A percentile compares a stretch with the other conserved stretches of the same genome.
Conservation (phyloP, 192 early-diverging fungal genomes). For the Backusella australiensis region DNA sequence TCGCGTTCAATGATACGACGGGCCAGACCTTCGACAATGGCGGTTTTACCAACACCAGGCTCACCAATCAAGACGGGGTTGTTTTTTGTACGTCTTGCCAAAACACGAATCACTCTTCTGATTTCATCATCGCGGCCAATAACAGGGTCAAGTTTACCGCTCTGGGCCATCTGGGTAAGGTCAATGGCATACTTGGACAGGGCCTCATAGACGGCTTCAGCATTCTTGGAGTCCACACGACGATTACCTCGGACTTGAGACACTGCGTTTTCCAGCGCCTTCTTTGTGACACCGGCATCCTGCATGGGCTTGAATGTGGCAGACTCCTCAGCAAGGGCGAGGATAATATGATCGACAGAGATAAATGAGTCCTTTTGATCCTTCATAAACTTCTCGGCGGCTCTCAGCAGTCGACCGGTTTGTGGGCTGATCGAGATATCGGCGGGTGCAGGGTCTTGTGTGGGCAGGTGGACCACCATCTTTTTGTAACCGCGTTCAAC, state of each 20-base stretch:
- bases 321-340: conserved; percentile 74
- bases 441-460: conserved; percentile 84
- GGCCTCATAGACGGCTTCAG: conserved; percentile 89
- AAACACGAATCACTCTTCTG: conserved; percentile 89
- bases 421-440: conserved; percentile 65
- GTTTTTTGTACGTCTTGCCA: conserved; percentile 78
- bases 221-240: conserved; percentile 81
- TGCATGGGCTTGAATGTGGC: conserved; percentile 59
- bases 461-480: conserved; percentile 71
- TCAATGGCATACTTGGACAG: conserved; percentile 94
- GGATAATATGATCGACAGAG: conserved; percentile 86
- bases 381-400: conserved; percentile 81
- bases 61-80: conserved; percentile 77
- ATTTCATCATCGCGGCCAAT: conserved; percentile 98
- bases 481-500: conserved; percentile 83
- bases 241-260: conserved; percentile 75
- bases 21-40: conserved; percentile 92
- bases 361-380: conserved; percentile 88
- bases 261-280: conserved; percentile 74
- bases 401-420: conserved; percentile 59
- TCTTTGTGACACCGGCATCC: conserved; percentile 66
- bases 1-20: conserved; percentile 92
- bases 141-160: conserved; percentile 93
- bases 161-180: conserved; percentile 75
- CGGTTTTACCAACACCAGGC: conserved; percentile 81